phyloP scores from a whole-genome alignment of 495 filamentous ascomycete genomes.

The Penicillium pancosmium region DNA sequence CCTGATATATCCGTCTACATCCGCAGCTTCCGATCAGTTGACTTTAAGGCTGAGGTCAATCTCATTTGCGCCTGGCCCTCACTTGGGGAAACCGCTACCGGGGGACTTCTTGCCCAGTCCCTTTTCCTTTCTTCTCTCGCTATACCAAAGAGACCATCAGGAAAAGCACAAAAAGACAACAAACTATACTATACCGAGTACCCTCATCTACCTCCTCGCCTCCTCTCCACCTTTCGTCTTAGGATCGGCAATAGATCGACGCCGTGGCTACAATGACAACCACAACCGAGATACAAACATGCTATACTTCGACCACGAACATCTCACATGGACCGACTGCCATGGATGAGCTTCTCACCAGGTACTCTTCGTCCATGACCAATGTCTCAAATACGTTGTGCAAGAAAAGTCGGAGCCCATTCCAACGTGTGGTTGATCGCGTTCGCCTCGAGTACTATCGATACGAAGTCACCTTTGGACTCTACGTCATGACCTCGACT shows the following conservation, averaged over 20 bases:
- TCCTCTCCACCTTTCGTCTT: neutral
- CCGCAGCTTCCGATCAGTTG: constrained; percentile 11
- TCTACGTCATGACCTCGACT: constrained; percentile 72
- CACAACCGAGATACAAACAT: constrained; percentile 43
- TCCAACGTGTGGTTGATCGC: constrained; percentile 49
- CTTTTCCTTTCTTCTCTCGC: neutral
- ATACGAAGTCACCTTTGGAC: constrained; percentile 73
- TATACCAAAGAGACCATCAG: too few species aligned
- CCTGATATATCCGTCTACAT: constrained; percentile 20
- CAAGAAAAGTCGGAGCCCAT: constrained; percentile 26
- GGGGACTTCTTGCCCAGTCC: neutral
- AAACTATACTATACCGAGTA: too few species aligned
- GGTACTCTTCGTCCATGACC: constrained; percentile 39
- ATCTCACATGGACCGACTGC: constrained; percentile 38
- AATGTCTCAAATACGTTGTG: constrained; percentile 16
- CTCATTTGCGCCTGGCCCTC: neutral
- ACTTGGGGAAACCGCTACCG: neutral
- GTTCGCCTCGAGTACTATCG: constrained; percentile 71
- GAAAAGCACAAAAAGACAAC: too few species aligned
- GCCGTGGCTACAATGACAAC: constrained; percentile 17
- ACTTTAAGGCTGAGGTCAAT: neutral
- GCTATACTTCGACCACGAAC: constrained; percentile 39
- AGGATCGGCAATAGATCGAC: constrained; percentile 10
- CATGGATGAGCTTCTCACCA: constrained; percentile 42
- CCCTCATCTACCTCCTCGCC: neutral